Percentiles rank a stretch among this genome's conserved stretches.
phyloP scores from a whole-genome alignment of 2,329 filamentous ascomycete species.

The Cercospora sp. region DNA sequence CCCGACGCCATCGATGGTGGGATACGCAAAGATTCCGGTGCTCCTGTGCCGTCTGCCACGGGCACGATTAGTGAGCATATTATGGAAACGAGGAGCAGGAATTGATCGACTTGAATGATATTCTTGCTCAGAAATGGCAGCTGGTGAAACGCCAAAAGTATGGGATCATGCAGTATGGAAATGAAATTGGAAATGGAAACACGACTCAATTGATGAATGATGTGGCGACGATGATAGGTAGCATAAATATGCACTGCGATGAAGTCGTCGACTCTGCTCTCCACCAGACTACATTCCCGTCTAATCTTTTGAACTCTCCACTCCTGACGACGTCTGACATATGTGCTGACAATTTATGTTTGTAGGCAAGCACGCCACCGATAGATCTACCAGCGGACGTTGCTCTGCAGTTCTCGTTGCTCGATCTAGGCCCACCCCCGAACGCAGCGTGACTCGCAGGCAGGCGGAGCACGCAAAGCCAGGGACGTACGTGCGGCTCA shows the following conservation, averaged over 20 bases:
- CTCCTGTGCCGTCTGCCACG: slow-evolving; percentile 19
- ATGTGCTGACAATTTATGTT: neutral
- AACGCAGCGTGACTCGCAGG: neutral
- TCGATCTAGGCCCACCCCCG: neutral
- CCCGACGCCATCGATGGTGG: neutral
- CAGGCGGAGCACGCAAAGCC: neutral
- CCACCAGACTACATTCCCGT: neutral
- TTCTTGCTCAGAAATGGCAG: neutral
- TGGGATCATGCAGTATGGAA: slow-evolving; percentile 1
- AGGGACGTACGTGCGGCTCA: neutral
- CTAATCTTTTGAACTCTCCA: neutral
- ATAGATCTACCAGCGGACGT: neutral
- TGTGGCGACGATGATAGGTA: neutral
- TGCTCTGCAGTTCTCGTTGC: neutral
- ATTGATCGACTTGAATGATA: slow-evolving; percentile 4
- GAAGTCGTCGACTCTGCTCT: neutral
- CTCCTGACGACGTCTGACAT: neutral
- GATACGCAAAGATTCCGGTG: slow-evolving; percentile 29
- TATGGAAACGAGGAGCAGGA: slow-evolving; percentile 34
- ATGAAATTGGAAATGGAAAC: neutral
- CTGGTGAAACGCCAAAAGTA: neutral
- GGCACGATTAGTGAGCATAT: slow-evolving; percentile 33
- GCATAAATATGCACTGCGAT: neutral
- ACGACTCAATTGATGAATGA: slow-evolving; percentile 5
- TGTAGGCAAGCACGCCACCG: neutral